Base-by-base conservation (phyloP, 495 filamentous ascomycete genomes). In the Penicillium cataractarum region DNA sequence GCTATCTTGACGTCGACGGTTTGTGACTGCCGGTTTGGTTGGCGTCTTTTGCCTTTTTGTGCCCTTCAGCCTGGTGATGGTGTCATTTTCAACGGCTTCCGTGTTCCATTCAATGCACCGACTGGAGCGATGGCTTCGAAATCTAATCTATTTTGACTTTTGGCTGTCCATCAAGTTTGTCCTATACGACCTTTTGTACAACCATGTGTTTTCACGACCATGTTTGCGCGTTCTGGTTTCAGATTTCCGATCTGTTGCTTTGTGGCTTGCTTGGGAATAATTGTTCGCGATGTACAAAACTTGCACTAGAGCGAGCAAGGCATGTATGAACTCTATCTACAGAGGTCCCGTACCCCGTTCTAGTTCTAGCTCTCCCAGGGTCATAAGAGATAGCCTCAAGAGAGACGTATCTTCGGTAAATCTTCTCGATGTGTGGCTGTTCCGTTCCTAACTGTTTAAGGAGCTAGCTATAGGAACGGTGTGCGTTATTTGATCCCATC, bases 141-240 rank as follows among this genome's bases (percentile, higher is more conserved):
- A 32, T 32, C 29, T 54, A 48, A 48, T 57, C 39, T 57, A 48
- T 46, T 57, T 57, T 57, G 55, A 57, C 55, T 57, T 57, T 57
- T 9, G 22, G 39, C 19, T n/a, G 54, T 27, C 22, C 9, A 42
- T 26, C 35, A 46, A 39, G 35, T 39, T 35, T 24, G 31, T 19
- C 4, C 17, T 55, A 37, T 37, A 2, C n/a, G 33, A 13, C 24
- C 32, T 46, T 46, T 24, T 27, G 35, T 27, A 40, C 19, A 12
- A 50, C 24, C 24, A 17, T 17, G 13, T 50, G 46, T 9, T 24
- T 12, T 29, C 6, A 12, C 22, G 26, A 26, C 5, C 12, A 15
- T 15, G 6, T 6, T 46, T 46, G 46, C 21, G 46, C 6, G 1
- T 46, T 2, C 42, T 24, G n/a, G 42, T 22, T 46, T 46, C n/a